Percentiles rank a stretch among this genome's conserved stretches.
phyloP scores from a whole-genome alignment of 345 rosid species.

The Pugionium dolabratum region DNA sequence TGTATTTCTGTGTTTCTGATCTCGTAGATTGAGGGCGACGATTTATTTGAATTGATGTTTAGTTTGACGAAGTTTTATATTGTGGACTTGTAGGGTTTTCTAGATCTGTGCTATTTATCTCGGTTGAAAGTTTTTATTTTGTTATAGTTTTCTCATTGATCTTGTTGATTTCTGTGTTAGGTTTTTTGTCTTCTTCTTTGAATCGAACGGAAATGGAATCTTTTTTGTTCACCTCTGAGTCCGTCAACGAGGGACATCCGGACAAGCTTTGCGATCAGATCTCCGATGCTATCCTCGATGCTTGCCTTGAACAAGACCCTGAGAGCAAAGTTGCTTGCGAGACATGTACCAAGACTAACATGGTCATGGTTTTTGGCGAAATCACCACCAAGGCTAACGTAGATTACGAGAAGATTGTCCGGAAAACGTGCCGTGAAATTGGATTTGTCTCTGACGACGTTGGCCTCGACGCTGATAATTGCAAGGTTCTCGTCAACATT shows the following conservation, averaged over 20 bases:
- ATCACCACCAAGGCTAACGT: slow-evolving; percentile 70
- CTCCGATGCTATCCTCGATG: slow-evolving; percentile 70
- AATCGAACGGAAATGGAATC: slow-evolving; percentile 51
- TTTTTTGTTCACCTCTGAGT: slow-evolving; percentile 70
- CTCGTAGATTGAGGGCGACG: no score
- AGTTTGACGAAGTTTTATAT: no score
- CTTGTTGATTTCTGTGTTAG: not conserved
- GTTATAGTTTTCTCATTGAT: not conserved
- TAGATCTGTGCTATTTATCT: no score
- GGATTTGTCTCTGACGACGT: slow-evolving; percentile 65
- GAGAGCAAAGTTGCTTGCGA: slow-evolving; percentile 81
- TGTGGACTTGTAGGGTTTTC: no score
- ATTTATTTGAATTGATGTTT: no score
- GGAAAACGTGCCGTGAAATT: slow-evolving; percentile 62
- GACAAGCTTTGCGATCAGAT: slow-evolving; percentile 81
- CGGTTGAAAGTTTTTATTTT: no score
- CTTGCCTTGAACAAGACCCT: slow-evolving; percentile 65
- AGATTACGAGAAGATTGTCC: slow-evolving; percentile 69
- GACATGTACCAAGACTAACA: slow-evolving; percentile 31
- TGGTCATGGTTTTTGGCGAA: slow-evolving; percentile 80
- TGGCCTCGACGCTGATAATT: slow-evolving; percentile 68
- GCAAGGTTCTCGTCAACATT: slow-evolving; percentile 66
- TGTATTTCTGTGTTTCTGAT: not conserved
- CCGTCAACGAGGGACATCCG: slow-evolving; percentile 79
- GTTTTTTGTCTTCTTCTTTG: not conserved